Evolutionary conservation across 495 filamentous ascomycete species (phyloP), one percentile per base, ranked within the genome.

Genomic region (Aspergillus cavernicola): DNA sequence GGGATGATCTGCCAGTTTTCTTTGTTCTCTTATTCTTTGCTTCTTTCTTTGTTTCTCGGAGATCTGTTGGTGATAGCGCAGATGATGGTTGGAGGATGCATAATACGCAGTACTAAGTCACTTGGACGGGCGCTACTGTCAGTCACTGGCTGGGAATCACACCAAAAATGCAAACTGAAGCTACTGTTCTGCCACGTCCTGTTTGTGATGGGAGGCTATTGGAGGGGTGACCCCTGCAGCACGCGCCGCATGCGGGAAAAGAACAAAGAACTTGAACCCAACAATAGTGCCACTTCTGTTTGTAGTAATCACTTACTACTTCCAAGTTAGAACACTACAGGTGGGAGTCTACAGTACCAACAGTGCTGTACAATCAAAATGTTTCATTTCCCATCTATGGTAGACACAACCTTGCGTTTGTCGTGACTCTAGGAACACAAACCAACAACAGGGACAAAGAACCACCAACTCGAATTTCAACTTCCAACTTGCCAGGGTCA

Each of bases 221-320:
- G 62, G 59, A 18, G 15, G 48, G 35, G 8, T 33, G 32, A 15
- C 33, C 35, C 55, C 62, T 68, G 64, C 67, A 48, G 52, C 12
- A 28, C 38, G 64, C 69, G 64, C 69, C 71, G 71, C 69, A 68
- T 68, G 59, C 71, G 67, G 70, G 53, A 44, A 46, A 8, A 24
- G 63, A 59, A 69, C 68, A 70, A 73, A 70, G 67, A 57, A 58
- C 52, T 28, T 28, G 24, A 28, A 4, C 24, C 4, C 24, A 56
- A 46, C 28, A 46, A 44, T 28, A 44, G 18, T 44, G 15, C 15
- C 23, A 35, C 28, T 29, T 26, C 43, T 47, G 6, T 35, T 13
- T 35, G 32, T 13, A 13, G 32, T n/a, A 12, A n/a, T 5, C 31
- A 10, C 31, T 33, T 13, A 28, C 24, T 28, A 4, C 4, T 9